These are phyloP conservation scores for Colletotrichum filicis DNA, from an alignment of 2,329 filamentous ascomycete genomes.

Conservation along the genomic window DNA sequence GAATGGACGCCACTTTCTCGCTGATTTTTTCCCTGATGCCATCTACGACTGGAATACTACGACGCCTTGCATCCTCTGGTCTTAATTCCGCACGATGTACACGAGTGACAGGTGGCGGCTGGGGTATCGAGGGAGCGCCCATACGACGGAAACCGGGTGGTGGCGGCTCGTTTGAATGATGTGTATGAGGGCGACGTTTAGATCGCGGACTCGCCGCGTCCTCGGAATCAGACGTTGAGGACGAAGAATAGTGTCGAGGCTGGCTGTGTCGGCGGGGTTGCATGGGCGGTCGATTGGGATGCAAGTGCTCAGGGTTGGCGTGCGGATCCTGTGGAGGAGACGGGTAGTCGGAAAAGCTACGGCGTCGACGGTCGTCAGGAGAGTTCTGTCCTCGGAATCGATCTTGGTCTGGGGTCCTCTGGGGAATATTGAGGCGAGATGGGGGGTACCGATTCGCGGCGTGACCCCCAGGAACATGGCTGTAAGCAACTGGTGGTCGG, in stretches of 20 bases:
- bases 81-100: slow-evolving; percentile 47
- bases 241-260: slow-evolving; percentile 54
- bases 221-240: slow-evolving; percentile 54
- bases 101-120: slow-evolving; percentile 42
- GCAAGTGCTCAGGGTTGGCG: slow-evolving; percentile 44
- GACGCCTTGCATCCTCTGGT: slow-evolving; percentile 49
- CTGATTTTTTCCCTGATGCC: slow-evolving; percentile 55
- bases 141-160: slow-evolving; percentile 47
- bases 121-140: slow-evolving; percentile 42
- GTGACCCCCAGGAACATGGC: slow-evolving; percentile 53
- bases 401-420: slow-evolving; percentile 46
- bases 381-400: slow-evolving; percentile 49
- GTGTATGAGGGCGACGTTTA: slow-evolving; percentile 36
- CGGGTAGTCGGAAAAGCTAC: slow-evolving; percentile 64
- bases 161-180: slow-evolving; percentile 41
- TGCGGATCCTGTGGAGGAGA: slow-evolving; percentile 47
- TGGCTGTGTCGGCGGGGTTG: slow-evolving; percentile 61
- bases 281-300: slow-evolving; percentile 45
- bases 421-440: slow-evolving; percentile 42
- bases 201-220: slow-evolving; percentile 39
- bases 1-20: slow-evolving; percentile 56
- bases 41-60: slow-evolving; percentile 50
- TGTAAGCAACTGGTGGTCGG: slow-evolving; percentile 48
- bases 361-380: slow-evolving; percentile 55
- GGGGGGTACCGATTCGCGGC: slow-evolving; percentile 49